phyloP scores from a whole-genome alignment of 2,329 filamentous ascomycete species.

The Aspergillus ochraceus region DNA sequence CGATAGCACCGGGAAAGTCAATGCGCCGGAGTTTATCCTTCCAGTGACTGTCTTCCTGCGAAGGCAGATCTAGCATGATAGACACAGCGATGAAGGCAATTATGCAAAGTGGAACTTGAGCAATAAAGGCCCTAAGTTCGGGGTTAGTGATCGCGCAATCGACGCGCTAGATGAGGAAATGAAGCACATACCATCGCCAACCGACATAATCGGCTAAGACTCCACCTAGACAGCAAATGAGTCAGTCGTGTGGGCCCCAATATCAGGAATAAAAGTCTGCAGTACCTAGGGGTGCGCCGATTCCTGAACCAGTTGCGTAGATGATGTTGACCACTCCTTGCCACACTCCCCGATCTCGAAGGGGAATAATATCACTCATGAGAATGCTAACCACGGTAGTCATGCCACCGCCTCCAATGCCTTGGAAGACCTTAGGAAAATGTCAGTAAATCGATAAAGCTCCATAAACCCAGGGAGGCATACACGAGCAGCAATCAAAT shows the following conservation, averaged over 20 bases:
- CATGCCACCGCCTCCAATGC: constrained; percentile 71
- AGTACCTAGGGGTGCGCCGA: constrained; percentile 66
- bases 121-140: constrained; percentile 63
- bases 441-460: neutral
- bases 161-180: neutral
- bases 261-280: neutral
- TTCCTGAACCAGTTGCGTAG: constrained; percentile 66
- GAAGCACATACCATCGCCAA: constrained; percentile 64
- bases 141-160: constrained; percentile 15
- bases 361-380: constrained; percentile 68
- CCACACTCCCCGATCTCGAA: constrained; percentile 70
- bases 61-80: constrained; percentile 62
- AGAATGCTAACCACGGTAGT: constrained; percentile 68
- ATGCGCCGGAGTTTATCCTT: constrained; percentile 64
- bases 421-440: constrained; percentile 52
- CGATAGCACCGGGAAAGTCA: constrained; percentile 70
- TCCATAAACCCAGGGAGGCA: constrained; percentile 36
- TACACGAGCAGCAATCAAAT: constrained; percentile 65
- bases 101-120: constrained; percentile 68
- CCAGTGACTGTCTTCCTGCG: constrained; percentile 61
- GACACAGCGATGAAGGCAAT: constrained; percentile 65
- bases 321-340: constrained; percentile 74
- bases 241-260: neutral
- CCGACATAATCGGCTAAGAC: constrained; percentile 70
- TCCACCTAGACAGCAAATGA: constrained; percentile 46